Conservation (phyloP, 192 early-diverging fungal genomes). For the Phlyctochytrium bullatum region DNA sequence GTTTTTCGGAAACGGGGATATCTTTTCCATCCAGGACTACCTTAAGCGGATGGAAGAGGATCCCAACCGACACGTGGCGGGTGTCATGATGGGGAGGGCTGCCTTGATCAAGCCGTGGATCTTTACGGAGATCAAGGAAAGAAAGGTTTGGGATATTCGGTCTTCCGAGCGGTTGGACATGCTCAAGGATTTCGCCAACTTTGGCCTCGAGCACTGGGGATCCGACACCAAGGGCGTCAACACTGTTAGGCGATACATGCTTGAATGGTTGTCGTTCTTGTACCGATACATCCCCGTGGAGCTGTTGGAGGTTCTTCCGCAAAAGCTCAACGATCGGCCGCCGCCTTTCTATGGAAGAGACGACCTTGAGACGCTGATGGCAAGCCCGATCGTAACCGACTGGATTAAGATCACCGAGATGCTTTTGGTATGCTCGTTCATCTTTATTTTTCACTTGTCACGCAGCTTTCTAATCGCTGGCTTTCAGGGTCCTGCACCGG, state of each 20-base stretch:
- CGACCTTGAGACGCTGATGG: conserved; percentile 94
- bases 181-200: conserved; percentile 73
- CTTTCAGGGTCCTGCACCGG: conserved; percentile 74
- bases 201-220: conserved; percentile 96
- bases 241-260: conserved; percentile 66
- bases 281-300: conserved; percentile 87
- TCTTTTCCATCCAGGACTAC: conserved; percentile 82
- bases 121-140: conserved; percentile 88
- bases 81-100: conserved; percentile 89
- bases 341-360: conserved; percentile 80
- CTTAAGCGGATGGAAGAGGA: conserved; percentile 49
- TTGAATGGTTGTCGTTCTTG: conserved; percentile 52
- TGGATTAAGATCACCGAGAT: conserved; percentile 95
- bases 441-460: not conserved
- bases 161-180: conserved; percentile 88
- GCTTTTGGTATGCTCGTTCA: conserved; percentile 52
- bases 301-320: conserved; percentile 87
- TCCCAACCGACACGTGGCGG: conserved; percentile 57
- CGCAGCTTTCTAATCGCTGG: not conserved
- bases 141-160: conserved; percentile 87
- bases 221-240: conserved; percentile 85
- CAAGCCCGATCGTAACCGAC: conserved; percentile 68
- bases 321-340: conserved; percentile 88
- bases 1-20: conserved; percentile 71
- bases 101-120: conserved; percentile 98